Evolutionary conservation across 2,329 filamentous ascomycete species (phyloP), one percentile per base, ranked within the genome.

Genomic region (Penicillium oxalicum): DNA sequence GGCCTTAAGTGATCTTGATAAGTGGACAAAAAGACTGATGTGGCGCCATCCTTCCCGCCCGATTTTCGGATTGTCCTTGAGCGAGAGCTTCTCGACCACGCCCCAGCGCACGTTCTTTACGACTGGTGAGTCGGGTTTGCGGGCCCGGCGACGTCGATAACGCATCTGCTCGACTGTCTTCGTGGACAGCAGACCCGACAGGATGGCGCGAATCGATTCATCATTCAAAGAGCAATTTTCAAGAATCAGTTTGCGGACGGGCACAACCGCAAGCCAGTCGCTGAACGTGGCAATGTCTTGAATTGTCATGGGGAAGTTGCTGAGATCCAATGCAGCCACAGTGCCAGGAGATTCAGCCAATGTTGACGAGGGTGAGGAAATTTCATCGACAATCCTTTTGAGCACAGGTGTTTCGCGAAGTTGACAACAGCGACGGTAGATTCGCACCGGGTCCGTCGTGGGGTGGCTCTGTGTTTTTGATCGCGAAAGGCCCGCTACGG

Each of bases 401-500:
- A 97, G 74, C 45, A 96, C 91, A 0, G 90, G 88, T 0, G 90
- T 94, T 70, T 97, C 93, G 49, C 93, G 82, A 28, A 98, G 74
- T 64, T 97, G 91, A 65, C 93, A 97, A 66, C 93, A 97, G 63
- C 93, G 80, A 56, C 91, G 81, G 68, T 98, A 98, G 61, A 98
- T 95, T 49, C 91, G 81, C 11, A 91, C 82, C 2, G 93, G 91
- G 63, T 96, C 93, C 1, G 87, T 95, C 0, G 91, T 96, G 0
- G 91, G 91, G 44, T 80, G 75, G 52, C 80, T 77, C 61, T 88
- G 83, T 12, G 78, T 74, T 53, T 72, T 79, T 0, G 78, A 70
- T 28, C 69, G 71, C 24, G 64, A 49, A 7, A 53, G 46, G 18
- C 61, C 62, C 47, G 68, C 49, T n/a, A 61, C 61, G 25, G 59